Evolutionary conservation across 2,329 filamentous ascomycete genomes (phyloP).

Genomic region (Alternaria alternata): DNA sequence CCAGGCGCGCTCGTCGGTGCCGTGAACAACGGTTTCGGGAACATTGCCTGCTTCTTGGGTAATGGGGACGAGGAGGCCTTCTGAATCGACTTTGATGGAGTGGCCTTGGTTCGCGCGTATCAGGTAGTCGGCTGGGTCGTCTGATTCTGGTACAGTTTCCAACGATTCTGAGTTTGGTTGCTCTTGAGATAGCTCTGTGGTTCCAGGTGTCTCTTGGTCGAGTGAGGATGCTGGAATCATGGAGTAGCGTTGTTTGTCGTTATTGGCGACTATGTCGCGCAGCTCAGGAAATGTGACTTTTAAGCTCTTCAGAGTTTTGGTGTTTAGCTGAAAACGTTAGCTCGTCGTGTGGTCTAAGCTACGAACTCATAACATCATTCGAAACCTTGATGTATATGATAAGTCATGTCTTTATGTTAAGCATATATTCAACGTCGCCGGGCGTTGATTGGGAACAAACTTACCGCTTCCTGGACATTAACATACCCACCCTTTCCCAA

Average conservation of each 20-base stretch:
- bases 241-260: slow-evolving; percentile 91
- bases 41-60: slow-evolving; percentile 62
- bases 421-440: background rate
- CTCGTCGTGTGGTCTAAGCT: background rate
- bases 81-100: slow-evolving; percentile 78
- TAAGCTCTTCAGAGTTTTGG: slow-evolving; percentile 70
- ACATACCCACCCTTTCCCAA: slow-evolving; percentile 68
- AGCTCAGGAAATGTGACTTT: slow-evolving; percentile 80
- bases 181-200: slow-evolving; percentile 12
- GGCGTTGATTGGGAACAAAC: slow-evolving; percentile 31
- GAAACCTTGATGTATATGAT: background rate
- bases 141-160: slow-evolving; percentile 24
- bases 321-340: slow-evolving; percentile 58
- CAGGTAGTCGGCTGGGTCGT: slow-evolving; percentile 72
- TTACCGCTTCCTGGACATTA: slow-evolving; percentile 66
- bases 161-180: slow-evolving; percentile 21
- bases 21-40: slow-evolving; percentile 78
- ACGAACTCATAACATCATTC: too few relatives aligned
- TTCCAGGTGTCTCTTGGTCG: slow-evolving; percentile 11
- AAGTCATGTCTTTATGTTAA: background rate
- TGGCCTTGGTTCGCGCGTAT: slow-evolving; percentile 98
- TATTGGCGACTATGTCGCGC: slow-evolving; percentile 71
- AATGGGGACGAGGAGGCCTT: slow-evolving; percentile 74
- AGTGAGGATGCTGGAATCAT: slow-evolving; percentile 65
- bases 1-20: slow-evolving; percentile 87